A percentile compares a stretch with the other conserved stretches of the same genome.
These are phyloP conservation scores for Xylaria curta DNA, from an alignment of 495 filamentous ascomycete genomes.

Conservation along the genomic window DNA sequence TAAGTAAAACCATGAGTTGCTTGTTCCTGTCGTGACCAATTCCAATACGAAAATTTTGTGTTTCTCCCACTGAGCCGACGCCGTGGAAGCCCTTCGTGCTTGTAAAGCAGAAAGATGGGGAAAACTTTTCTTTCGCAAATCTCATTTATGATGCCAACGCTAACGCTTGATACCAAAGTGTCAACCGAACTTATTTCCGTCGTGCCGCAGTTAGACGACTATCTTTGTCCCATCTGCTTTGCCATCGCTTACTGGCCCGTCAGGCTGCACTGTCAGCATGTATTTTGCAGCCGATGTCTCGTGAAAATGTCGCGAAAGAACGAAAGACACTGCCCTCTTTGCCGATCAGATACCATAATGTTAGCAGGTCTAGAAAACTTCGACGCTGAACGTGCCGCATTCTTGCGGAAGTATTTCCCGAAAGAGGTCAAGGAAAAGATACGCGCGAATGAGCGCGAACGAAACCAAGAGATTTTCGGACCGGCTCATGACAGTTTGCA, in stretches of 20 bases:
- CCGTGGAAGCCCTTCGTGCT: neutral
- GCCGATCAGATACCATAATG: constrained; percentile 65
- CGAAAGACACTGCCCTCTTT: constrained; percentile 69
- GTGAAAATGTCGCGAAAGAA: constrained; percentile 69
- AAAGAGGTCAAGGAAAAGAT: constrained; percentile 71
- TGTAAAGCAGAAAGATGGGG: no score
- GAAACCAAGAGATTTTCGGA: constrained; percentile 61
- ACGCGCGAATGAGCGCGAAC: constrained; percentile 60
- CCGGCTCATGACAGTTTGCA: constrained; percentile 48
- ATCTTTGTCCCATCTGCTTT: constrained; percentile 76
- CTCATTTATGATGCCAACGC: neutral
- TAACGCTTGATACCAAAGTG: constrained; percentile 45
- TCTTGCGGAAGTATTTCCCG: constrained; percentile 71
- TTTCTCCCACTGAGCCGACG: neutral
- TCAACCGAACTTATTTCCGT: constrained; percentile 66
- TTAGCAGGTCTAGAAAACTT: constrained; percentile 66
- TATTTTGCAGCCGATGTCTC: constrained; percentile 77
- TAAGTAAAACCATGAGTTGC: neutral
- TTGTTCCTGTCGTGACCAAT: neutral
- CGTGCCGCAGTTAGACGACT: constrained; percentile 75
- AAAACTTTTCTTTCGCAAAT: neutral
- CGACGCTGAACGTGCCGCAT: constrained; percentile 64
- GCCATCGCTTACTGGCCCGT: constrained; percentile 71
- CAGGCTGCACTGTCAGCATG: constrained; percentile 65
- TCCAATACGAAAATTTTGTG: neutral